Conservation (phyloP, 169 alveolate genomes). For the Miamiensis avidus region DNA sequence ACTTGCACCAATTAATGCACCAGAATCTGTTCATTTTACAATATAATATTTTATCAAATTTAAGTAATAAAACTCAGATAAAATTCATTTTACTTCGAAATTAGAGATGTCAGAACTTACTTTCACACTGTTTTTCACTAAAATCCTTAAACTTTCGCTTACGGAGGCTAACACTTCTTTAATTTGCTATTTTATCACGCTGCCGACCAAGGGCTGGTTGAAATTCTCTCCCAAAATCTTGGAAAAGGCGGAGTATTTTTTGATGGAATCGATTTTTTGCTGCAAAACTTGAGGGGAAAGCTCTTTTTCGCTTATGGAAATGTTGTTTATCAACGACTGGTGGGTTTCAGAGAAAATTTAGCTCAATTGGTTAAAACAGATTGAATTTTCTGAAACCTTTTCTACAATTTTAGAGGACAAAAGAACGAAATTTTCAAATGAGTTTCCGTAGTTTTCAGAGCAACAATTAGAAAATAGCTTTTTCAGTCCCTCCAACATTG, state of each 20-base stretch:
- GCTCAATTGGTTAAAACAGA: too few species aligned
- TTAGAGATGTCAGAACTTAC: neutral
- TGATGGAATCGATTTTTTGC: neutral
- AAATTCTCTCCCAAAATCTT: neutral
- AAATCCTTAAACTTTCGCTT: neutral
- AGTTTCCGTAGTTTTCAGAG: too few species aligned
- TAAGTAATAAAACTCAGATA: too few species aligned
- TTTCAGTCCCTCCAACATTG: too few species aligned
- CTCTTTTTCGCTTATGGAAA: neutral
- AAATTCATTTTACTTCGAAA: neutral
- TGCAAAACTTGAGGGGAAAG: neutral
- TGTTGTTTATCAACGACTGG: neutral
- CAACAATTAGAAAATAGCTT: too few species aligned
- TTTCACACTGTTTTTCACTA: neutral
- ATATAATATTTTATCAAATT: too few species aligned
- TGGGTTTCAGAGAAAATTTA: too few species aligned
- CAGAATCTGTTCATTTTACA: too few species aligned
- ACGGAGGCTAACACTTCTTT: neutral
- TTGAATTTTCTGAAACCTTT: too few species aligned
- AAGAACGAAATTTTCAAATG: too few species aligned
- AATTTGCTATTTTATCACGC: neutral
- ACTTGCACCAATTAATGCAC: too few species aligned
- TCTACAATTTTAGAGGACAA: too few species aligned
- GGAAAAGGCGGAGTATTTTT: neutral
- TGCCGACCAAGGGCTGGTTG: neutral